Percentiles rank a stretch among this genome's conserved stretches.
These are phyloP conservation scores for Secale cereale DNA, from an alignment of 176 grass and related monocot species.

Conservation along the genomic window DNA sequence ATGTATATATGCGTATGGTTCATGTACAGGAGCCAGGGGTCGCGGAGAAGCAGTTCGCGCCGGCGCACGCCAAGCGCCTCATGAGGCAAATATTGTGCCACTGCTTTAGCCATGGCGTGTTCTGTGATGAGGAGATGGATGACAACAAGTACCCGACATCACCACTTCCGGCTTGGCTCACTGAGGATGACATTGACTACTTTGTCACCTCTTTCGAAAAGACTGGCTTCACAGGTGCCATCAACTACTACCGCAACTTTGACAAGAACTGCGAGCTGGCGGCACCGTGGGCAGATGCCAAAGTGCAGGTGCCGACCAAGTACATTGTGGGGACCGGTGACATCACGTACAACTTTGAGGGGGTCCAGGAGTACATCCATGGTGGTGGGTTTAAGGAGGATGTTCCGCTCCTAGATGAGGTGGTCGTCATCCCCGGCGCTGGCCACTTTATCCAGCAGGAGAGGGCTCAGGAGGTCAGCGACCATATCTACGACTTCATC, in stretches of 20 bases:
- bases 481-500: conserved; percentile 34
- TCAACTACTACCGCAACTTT: no score
- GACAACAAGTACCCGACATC: no score
- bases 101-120: not conserved
- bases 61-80: not conserved
- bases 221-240: no score
- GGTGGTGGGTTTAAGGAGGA: conserved; percentile 22
- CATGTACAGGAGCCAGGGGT: no score
- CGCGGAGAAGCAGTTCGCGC: not conserved
- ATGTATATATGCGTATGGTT: no score
- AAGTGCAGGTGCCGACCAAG: conserved; percentile 34
- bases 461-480: conserved; percentile 25
- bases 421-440: conserved; percentile 38
- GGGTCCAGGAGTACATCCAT: conserved; percentile 41
- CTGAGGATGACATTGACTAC: no score
- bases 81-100: conserved; percentile 2
- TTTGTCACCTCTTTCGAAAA: no score
- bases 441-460: conserved; percentile 48
- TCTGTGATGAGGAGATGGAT: not conserved
- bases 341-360: conserved; percentile 35
- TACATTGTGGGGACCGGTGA: conserved; percentile 38
- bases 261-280: no score
- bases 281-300: conserved; percentile 40
- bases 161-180: no score
- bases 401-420: conserved; percentile 22